These are phyloP conservation scores for Apiospora sp. DNA, from an alignment of 2,329 filamentous ascomycete genomes.

Conservation along the genomic window DNA sequence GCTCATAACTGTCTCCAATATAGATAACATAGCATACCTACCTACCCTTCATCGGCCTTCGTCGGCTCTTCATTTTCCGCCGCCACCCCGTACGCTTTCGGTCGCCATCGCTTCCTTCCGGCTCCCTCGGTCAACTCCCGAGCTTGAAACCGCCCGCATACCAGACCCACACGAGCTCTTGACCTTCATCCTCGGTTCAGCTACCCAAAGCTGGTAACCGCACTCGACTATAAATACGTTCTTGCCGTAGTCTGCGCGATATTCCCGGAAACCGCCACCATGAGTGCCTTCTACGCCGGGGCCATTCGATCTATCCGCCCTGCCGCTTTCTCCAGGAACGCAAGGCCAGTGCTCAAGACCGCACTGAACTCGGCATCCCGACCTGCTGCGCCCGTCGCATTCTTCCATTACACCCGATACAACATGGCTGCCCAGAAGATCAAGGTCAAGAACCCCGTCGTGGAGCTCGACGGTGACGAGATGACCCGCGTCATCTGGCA, in stretches of 20 bases:
- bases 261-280: conserved; percentile 32
- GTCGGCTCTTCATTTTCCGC: conserved; percentile 13
- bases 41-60: background rate
- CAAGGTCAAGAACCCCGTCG: conserved; percentile 98
- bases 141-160: conserved; percentile 6
- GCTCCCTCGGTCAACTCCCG: conserved; percentile 7
- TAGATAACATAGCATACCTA: background rate
- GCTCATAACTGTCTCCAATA: conserved; percentile 5
- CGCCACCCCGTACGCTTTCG: conserved; percentile 7
- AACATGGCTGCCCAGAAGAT: conserved; percentile 81
- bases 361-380: conserved; percentile 31
- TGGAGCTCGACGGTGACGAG: conserved; percentile 93
- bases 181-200: conserved; percentile 19
- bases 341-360: conserved; percentile 35
- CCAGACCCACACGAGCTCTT: conserved; percentile 16
- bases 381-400: conserved; percentile 40
- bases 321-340: conserved; percentile 38
- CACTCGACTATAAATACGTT: conserved; percentile 7
- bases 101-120: background rate
- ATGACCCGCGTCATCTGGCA: conserved; percentile 99
- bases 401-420: conserved; percentile 48
- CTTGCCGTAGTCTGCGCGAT: background rate
- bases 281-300: conserved; percentile 38
- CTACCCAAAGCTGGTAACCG: background rate
- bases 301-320: conserved; percentile 41